phyloP scores from a whole-genome alignment of 208 protist species.

The Trypanosoma cruzi region DNA sequence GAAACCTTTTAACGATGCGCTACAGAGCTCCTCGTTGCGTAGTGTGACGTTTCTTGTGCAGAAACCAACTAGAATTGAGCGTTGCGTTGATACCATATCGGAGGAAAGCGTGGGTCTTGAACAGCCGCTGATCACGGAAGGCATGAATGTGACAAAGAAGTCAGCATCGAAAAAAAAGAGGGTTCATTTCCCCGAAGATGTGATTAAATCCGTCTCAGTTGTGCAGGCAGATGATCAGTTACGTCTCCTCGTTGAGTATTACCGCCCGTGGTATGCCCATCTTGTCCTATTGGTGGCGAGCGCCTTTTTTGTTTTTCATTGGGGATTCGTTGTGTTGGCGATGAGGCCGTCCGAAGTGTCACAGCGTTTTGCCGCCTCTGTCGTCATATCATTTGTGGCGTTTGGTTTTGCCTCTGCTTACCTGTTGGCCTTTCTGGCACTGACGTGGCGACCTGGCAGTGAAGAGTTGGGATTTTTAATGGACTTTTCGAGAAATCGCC shows the following conservation, averaged over 20 bases:
- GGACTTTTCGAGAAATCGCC: constrained; percentile 17
- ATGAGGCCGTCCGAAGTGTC: neutral
- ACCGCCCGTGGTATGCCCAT: constrained; percentile 32
- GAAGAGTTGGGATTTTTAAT: constrained; percentile 19
- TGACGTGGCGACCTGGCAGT: constrained; percentile 26
- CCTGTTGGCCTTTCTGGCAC: constrained; percentile 23
- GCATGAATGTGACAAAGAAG: neutral
- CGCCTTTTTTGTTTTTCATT: constrained; percentile 37
- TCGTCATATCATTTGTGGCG: constrained; percentile 28
- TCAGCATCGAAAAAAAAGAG: constrained; percentile 19
- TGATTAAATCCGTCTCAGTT: constrained; percentile 38
- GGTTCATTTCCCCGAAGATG: constrained; percentile 35
- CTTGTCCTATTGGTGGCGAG: constrained; percentile 13
- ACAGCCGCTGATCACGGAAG: neutral
- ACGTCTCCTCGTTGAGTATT: constrained; percentile 30
- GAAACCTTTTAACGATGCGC: neutral
- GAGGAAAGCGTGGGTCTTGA: neutral
- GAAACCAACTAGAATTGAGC: neutral
- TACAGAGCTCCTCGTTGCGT: neutral
- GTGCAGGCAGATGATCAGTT: constrained; percentile 33
- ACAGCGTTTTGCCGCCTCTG: constrained; percentile 14
- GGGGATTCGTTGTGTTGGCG: constrained; percentile 19
- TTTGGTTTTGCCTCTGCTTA: constrained; percentile 32
- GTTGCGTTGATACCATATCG: neutral
- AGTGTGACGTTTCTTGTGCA: constrained; percentile 15